phyloP scores from a whole-genome alignment of 352 stramenopile genomes.

The Pythium aphanidermatum region DNA sequence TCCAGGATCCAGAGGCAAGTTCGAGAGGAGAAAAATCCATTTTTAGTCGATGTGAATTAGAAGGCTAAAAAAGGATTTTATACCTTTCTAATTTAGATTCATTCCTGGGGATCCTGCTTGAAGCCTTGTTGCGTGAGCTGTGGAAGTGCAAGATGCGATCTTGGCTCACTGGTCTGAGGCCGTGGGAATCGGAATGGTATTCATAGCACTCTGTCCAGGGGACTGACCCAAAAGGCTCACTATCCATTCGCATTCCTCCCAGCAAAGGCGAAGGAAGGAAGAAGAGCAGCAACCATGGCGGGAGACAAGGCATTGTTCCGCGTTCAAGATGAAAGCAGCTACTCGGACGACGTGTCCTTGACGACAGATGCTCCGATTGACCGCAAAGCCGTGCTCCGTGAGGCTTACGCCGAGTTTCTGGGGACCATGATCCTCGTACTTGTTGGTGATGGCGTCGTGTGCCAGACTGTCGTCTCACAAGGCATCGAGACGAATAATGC shows the following conservation, averaged over 20 bases:
- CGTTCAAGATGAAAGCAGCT: constrained; percentile 21
- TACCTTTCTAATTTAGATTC: too few relatives aligned
- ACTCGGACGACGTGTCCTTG: constrained; percentile 43
- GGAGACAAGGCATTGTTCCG: constrained; percentile 28
- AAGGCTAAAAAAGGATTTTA: too few relatives aligned
- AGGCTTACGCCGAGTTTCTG: constrained; percentile 27
- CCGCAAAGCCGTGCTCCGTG: constrained; percentile 17
- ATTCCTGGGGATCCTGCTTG: too few relatives aligned
- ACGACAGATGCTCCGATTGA: constrained; percentile 39
- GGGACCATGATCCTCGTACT: constrained; percentile 28
- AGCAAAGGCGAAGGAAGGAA: background rate
- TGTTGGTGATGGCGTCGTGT: constrained; percentile 27
- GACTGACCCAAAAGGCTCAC: too few relatives aligned
- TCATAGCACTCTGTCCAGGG: too few relatives aligned
- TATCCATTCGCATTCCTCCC: constrained; percentile 9
- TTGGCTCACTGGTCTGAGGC: too few relatives aligned
- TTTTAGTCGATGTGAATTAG: too few relatives aligned
- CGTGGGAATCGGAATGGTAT: too few relatives aligned
- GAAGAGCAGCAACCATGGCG: constrained; percentile 15
- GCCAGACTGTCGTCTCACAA: constrained; percentile 55
- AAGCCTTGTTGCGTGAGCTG: too few relatives aligned
- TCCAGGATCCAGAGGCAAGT: too few relatives aligned
- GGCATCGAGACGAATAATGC: constrained; percentile 49
- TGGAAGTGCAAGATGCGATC: too few relatives aligned
- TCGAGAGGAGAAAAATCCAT: too few relatives aligned